A percentile compares a stretch with the other conserved stretches of the same genome.
These are phyloP conservation scores for Beauveria asiatica DNA, from an alignment of 2,329 filamentous ascomycete genomes.

Conservation along the genomic window DNA sequence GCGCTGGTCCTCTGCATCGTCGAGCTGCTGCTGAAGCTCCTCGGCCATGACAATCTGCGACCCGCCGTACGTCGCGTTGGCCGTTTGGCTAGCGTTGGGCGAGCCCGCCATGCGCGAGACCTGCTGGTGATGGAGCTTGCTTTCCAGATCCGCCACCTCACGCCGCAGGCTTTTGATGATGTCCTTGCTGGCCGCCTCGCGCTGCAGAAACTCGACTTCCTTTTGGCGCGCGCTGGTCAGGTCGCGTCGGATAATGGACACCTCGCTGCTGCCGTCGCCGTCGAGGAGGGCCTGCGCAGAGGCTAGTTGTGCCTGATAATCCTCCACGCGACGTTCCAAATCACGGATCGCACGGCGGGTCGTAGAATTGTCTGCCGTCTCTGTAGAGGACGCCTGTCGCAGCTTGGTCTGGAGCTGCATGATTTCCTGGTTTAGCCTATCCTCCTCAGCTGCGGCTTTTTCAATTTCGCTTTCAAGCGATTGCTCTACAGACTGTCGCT, in stretches of 20 bases:
- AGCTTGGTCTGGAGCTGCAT: constrained; percentile 40
- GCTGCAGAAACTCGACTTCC: constrained; percentile 55
- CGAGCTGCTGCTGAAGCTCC: constrained; percentile 46
- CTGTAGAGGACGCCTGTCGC: constrained; percentile 37
- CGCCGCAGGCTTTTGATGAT: constrained; percentile 54
- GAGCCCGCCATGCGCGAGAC: constrained; percentile 37
- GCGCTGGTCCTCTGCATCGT: constrained; percentile 51
- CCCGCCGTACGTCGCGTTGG: constrained; percentile 12
- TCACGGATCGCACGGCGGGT: constrained; percentile 56
- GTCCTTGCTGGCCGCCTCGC: constrained; percentile 57
- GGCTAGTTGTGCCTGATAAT: constrained; percentile 40
- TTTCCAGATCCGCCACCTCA: constrained; percentile 58
- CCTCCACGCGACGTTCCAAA: constrained; percentile 52
- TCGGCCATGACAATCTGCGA: constrained; percentile 18
- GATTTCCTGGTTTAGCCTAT: constrained; percentile 49
- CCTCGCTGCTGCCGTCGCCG: constrained; percentile 39
- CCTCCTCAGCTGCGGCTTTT: constrained; percentile 57
- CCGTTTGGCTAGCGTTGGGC: constrained; percentile 3
- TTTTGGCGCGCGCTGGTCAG: constrained; percentile 56
- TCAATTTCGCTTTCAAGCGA: constrained; percentile 59
- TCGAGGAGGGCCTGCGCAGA: constrained; percentile 24
- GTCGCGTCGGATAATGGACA: constrained; percentile 54
- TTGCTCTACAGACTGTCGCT: constrained; percentile 51
- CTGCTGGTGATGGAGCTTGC: constrained; percentile 56
- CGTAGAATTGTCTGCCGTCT: constrained; percentile 45